phyloP scores from a whole-genome alignment of 164 flowering plant genomes.

The Cinnamomum chago region DNA sequence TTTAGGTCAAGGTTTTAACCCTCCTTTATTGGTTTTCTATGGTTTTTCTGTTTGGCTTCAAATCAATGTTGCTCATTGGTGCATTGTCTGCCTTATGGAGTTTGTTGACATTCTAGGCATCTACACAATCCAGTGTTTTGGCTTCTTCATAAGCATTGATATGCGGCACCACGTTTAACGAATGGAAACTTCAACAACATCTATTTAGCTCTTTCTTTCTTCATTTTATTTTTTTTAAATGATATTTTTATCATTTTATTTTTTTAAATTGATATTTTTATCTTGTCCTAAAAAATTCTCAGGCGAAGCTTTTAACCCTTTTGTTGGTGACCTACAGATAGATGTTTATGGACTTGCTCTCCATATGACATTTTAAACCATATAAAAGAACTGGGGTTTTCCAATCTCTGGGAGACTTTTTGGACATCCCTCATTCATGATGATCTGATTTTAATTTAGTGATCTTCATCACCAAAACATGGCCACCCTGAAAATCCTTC shows the following conservation, averaged over 20 bases:
- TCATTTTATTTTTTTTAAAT: too few relatives aligned
- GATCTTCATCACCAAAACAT: too few relatives aligned
- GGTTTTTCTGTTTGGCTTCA: too few relatives aligned
- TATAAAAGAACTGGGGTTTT: too few relatives aligned
- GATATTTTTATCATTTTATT: too few relatives aligned
- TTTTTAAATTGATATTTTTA: too few relatives aligned
- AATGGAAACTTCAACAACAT: neutral
- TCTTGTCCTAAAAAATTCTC: neutral
- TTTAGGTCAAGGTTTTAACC: neutral
- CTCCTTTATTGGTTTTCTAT: neutral
- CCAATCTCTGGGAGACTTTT: too few relatives aligned
- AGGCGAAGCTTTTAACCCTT: neutral
- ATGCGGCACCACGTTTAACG: neutral
- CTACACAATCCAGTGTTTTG: neutral
- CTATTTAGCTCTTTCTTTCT: neutral
- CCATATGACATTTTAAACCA: too few relatives aligned
- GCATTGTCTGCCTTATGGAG: neutral
- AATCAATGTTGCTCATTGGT: neutral
- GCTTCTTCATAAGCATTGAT: neutral
- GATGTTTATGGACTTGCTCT: neutral
- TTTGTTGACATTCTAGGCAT: neutral
- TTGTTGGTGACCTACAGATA: neutral
- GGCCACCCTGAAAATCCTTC: too few relatives aligned
- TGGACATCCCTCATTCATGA: too few relatives aligned
- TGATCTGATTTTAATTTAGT: too few relatives aligned